phyloP scores from a whole-genome alignment of 148 eudicot species.

The Cornus kousa region DNA sequence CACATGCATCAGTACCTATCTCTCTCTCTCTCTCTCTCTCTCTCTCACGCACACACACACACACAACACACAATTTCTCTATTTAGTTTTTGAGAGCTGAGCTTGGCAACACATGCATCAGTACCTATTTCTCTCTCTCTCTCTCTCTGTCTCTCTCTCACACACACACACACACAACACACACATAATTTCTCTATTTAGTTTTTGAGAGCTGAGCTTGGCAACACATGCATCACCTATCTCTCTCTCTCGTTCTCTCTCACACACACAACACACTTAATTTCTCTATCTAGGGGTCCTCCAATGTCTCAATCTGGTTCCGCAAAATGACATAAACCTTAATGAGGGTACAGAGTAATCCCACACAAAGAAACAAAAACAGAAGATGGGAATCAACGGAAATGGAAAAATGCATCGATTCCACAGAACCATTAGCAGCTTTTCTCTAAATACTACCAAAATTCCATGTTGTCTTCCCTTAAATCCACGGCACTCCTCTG shows the following conservation, averaged over 20 bases:
- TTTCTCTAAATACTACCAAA: constrained; percentile 19
- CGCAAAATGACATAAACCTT: constrained; percentile 26
- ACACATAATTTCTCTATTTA: too few species aligned
- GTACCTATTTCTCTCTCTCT: background rate
- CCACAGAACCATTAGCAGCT: constrained; percentile 9
- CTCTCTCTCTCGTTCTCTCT: background rate
- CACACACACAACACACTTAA: background rate
- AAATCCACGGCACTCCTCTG: constrained; percentile 14
- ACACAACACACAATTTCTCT: background rate
- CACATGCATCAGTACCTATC: background rate
- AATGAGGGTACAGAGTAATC: constrained; percentile 19
- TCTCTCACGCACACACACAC: too few species aligned
- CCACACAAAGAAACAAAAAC: constrained; percentile 15
- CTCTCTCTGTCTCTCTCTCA: background rate
- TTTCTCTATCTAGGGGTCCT: constrained; percentile 1
- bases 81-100: background rate
- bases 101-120: background rate
- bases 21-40: background rate
- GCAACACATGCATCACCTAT: background rate
- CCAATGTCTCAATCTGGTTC: constrained; percentile 2
- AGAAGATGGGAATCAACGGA: constrained; percentile 15
- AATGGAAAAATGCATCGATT: constrained; percentile 14
- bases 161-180: too few species aligned
- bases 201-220: background rate
- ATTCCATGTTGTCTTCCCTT: constrained; percentile 4